Percentiles rank a stretch among this genome's conserved stretches.
Evolutionary conservation across 2,329 filamentous ascomycete species (phyloP).

Genomic region (Penicillium sp.): DNA sequence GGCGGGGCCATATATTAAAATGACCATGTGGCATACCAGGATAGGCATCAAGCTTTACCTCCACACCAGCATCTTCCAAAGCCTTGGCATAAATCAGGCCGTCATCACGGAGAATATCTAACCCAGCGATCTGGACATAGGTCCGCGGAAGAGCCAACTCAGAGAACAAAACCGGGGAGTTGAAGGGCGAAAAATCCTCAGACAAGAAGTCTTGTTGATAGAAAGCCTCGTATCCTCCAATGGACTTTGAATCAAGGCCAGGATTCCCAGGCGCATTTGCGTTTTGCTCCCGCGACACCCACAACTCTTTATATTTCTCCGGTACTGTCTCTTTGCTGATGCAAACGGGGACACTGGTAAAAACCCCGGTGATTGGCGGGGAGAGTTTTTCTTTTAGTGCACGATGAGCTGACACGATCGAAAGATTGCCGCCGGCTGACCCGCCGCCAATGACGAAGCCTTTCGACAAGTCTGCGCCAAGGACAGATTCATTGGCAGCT

Average conservation of each 20-base stretch:
- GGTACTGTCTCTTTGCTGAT: slow-evolving; percentile 38
- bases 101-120: slow-evolving; percentile 59
- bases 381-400: slow-evolving; percentile 47
- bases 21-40: slow-evolving; percentile 47
- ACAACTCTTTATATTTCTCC: slow-evolving; percentile 45
- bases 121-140: slow-evolving; percentile 57
- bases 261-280: slow-evolving; percentile 14
- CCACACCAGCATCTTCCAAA: slow-evolving; percentile 49
- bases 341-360: slow-evolving; percentile 49
- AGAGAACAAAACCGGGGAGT: not conserved
- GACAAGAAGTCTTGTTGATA: slow-evolving; percentile 22
- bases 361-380: slow-evolving; percentile 53
- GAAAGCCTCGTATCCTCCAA: slow-evolving; percentile 25
- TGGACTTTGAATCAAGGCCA: slow-evolving; percentile 30
- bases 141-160: slow-evolving; percentile 18
- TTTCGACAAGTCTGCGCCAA: not conserved
- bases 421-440: slow-evolving; percentile 52
- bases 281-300: slow-evolving; percentile 49
- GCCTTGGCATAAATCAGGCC: slow-evolving; percentile 56
- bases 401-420: slow-evolving; percentile 44
- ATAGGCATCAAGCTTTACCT: slow-evolving; percentile 52
- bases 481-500: not conserved
- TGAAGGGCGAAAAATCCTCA: slow-evolving; percentile 14
- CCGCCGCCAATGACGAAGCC: slow-evolving; percentile 49
- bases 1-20: slow-evolving; percentile 12